These are phyloP conservation scores for Mrakia gelida DNA, from an alignment of 768 basidiomycete species.

Conservation along the genomic window DNA sequence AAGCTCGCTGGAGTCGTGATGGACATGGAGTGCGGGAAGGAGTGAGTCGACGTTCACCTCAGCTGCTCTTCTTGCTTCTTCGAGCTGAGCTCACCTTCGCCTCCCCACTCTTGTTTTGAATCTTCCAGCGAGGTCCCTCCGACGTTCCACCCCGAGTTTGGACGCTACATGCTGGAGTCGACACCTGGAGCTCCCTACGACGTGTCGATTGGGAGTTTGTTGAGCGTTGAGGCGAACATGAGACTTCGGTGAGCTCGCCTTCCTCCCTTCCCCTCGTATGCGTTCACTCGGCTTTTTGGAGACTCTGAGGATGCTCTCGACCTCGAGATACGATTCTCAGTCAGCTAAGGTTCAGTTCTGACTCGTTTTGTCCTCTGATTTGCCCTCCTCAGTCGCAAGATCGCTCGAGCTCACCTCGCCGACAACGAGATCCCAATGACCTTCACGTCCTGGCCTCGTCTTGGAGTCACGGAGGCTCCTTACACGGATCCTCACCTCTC, in stretches of 20 bases:
- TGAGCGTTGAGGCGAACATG: slow-evolving; percentile 93
- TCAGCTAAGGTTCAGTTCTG: not conserved
- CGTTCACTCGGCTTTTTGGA: not conserved
- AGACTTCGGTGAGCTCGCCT: slow-evolving; percentile 63
- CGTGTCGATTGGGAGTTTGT: slow-evolving; percentile 74
- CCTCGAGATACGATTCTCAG: not conserved
- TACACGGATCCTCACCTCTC: slow-evolving; percentile 88
- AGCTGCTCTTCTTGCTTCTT: slow-evolving; percentile 13
- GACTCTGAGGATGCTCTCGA: not conserved
- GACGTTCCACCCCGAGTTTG: slow-evolving; percentile 96
- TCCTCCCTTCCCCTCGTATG: not conserved
- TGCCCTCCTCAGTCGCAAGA: slow-evolving; percentile 58
- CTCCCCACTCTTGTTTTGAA: not conserved
- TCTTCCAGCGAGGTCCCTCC: slow-evolving; percentile 47
- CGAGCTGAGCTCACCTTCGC: slow-evolving; percentile 10
- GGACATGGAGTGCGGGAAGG: slow-evolving; percentile 56
- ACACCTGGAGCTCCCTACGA: slow-evolving; percentile 95
- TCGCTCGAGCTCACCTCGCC: slow-evolving; percentile 77
- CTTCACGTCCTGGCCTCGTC: slow-evolving; percentile 87
- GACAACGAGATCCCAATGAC: slow-evolving; percentile 85
- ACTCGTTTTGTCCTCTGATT: not conserved
- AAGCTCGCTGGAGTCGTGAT: slow-evolving; percentile 67
- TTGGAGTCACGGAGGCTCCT: slow-evolving; percentile 69
- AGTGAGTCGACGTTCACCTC: slow-evolving; percentile 46
- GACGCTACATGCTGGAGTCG: slow-evolving; percentile 96